phyloP scores from a whole-genome alignment of 2,329 filamentous ascomycete genomes.

The Orbilia javanica region DNA sequence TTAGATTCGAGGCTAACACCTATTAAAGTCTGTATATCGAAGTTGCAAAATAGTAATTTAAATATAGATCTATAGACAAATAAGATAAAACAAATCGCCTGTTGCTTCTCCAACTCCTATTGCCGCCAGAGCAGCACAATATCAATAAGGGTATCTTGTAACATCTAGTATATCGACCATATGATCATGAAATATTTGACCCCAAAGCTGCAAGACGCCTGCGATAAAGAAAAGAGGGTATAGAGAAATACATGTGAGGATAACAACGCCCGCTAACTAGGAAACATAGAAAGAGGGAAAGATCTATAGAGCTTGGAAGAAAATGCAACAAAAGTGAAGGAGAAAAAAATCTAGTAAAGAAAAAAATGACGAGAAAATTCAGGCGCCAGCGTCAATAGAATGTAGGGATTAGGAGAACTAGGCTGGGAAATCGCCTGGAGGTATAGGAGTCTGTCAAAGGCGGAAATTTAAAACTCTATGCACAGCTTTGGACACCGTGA shows the following conservation, averaged over 20 bases:
- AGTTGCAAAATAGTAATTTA: not conserved
- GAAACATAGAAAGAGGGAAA: not conserved
- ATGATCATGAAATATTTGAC: not conserved
- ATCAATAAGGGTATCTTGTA: not conserved
- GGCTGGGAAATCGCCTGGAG: not conserved
- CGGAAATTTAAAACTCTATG: constrained; percentile 2
- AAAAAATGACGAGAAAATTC: not conserved
- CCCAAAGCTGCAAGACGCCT: not conserved
- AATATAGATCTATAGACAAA: too few relatives aligned
- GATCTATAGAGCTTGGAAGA: not conserved
- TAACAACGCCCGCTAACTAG: constrained; percentile 6
- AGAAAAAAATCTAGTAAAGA: not conserved
- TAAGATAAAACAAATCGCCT: not conserved
- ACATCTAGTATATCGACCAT: not conserved
- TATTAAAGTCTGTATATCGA: too few relatives aligned
- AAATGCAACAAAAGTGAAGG: not conserved
- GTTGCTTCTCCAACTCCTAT: not conserved
- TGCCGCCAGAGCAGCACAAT: not conserved
- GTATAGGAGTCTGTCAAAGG: not conserved
- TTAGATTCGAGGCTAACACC: too few relatives aligned
- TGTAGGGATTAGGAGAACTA: not conserved
- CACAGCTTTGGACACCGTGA: constrained; percentile 29
- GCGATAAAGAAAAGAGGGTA: not conserved
- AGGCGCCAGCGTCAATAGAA: not conserved
- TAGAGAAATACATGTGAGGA: not conserved